Conservation (phyloP, 306 rosid species). For the Fragaria nilgerrensis region DNA sequence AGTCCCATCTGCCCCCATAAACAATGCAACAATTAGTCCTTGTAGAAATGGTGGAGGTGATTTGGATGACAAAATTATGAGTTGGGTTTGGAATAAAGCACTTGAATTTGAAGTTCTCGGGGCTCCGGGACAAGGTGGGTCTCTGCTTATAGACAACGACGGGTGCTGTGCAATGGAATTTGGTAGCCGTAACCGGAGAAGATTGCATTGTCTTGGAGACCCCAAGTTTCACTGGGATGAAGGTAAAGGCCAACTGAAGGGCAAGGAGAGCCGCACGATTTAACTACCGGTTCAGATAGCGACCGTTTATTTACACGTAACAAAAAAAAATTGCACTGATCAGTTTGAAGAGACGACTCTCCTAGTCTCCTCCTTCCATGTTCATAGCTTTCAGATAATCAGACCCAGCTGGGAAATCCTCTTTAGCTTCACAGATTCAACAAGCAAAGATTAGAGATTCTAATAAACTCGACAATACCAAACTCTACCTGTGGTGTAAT, state of each 20-base stretch:
- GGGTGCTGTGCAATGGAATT: slow-evolving; percentile 3
- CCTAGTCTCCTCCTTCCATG: too few species aligned
- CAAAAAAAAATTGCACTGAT: not conserved
- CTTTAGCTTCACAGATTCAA: too few species aligned
- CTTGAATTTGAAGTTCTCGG: not conserved
- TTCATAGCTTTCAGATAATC: too few species aligned
- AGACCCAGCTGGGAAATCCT: too few species aligned
- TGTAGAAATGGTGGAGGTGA: not conserved
- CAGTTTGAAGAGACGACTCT: too few species aligned
- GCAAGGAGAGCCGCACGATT: not conserved
- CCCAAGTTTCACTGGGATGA: not conserved
- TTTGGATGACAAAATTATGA: not conserved
- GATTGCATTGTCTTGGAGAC: not conserved
- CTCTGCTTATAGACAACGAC: not conserved
- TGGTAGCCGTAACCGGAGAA: slow-evolving; percentile 11
- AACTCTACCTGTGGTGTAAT: too few species aligned
- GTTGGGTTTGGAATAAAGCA: not conserved
- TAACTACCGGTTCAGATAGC: not conserved
- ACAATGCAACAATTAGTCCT: not conserved
- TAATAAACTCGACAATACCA: too few species aligned
- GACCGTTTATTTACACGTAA: not conserved
- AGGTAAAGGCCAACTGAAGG: not conserved
- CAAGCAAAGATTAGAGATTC: too few species aligned
- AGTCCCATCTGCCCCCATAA: slow-evolving; percentile 30
- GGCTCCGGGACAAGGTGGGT: slow-evolving; percentile 1